Evolutionary conservation across 805 yeast genomes (phyloP), one percentile per base, ranked within the genome.

Genomic region (Metschnikowia lunata): DNA sequence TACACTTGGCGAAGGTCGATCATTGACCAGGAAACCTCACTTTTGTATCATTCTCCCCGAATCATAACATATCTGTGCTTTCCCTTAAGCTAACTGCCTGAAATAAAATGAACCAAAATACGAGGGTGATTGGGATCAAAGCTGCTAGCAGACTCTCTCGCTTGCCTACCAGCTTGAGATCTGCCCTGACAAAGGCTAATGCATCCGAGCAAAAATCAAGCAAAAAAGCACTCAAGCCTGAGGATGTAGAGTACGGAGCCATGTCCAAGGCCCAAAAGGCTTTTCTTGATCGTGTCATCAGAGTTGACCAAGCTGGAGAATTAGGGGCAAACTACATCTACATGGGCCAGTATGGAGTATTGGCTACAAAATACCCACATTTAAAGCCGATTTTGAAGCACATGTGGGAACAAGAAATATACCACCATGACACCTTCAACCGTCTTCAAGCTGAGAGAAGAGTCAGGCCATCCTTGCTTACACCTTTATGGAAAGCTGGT

Each of bases 281-380:
- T 0, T 86, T 75, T 50, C 69, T 86, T 23, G 88, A 85, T 43
- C 65, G 91, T 42, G 81, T 80, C 0, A 79, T 93, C 33, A 74
- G 99, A 40, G 99, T 93, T 7, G 97, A 93, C 61, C 99, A 93
- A 65, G 97, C 99, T 1, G 99, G 99, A 34, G 99, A 93, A 62
- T 76, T 93, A 10, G 99, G 97, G 3, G 99, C 99, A 1, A 82
- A 93, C 62, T 82, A 85, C 54, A 93, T 93, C 40, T 93, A 93
- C 63, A 81, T 83, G 47, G 99, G 98, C 8, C 99, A 93, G 64
- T 85, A 83, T 55, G 69, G 78, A 33, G 89, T 89, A 2, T 69
- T 93, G 40, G 79, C 85, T 10, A 75, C 73, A 42, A 82, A 80
- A 45, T 75, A 76, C 53, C 96, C 96, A 1, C 79, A 82, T 46